Conservation (phyloP, 768 basidiomycete genomes). For the Tephrocybe sp. region DNA sequence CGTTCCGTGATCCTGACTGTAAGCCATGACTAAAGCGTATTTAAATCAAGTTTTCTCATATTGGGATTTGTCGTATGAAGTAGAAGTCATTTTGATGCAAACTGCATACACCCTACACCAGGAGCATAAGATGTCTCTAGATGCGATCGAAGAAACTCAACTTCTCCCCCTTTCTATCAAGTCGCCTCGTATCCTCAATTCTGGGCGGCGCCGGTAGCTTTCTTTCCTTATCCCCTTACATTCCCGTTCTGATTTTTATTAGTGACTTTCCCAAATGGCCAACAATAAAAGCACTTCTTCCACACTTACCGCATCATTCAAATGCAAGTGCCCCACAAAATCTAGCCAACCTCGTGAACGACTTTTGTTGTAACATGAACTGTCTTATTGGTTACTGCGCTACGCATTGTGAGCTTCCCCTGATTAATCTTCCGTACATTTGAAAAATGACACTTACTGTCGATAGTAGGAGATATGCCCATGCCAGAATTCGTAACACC, state of each 20-base stretch:
- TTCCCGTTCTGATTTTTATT: not conserved
- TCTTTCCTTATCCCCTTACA: not conserved
- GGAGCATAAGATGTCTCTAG: conserved; percentile 35
- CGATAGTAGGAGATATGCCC: conserved; percentile 28
- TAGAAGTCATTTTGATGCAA: conserved; percentile 52
- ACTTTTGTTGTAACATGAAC: conserved; percentile 54
- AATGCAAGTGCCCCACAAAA: conserved; percentile 14
- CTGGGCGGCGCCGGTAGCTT: conserved; percentile 16
- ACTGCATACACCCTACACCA: conserved; percentile 41
- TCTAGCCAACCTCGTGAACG: conserved; percentile 33
- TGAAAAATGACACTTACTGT: conserved; percentile 1
- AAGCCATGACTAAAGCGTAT: conserved; percentile 13
- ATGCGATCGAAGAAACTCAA: conserved; percentile 47
- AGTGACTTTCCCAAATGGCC: conserved; percentile 36
- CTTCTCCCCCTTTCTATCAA: conserved; percentile 43
- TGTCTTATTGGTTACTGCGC: conserved; percentile 52
- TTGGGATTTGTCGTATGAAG: conserved; percentile 23
- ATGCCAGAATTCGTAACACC: conserved; percentile 25
- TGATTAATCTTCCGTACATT: not conserved
- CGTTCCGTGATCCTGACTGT: conserved; percentile 35
- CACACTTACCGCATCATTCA: conserved; percentile 5
- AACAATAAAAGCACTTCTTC: conserved; percentile 8
- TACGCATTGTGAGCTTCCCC: conserved; percentile 41
- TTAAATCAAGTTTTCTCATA: not conserved
- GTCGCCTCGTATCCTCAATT: conserved; percentile 27